Conservation (phyloP, 31 red algal species). For the Bonnemaisonia californica region DNA sequence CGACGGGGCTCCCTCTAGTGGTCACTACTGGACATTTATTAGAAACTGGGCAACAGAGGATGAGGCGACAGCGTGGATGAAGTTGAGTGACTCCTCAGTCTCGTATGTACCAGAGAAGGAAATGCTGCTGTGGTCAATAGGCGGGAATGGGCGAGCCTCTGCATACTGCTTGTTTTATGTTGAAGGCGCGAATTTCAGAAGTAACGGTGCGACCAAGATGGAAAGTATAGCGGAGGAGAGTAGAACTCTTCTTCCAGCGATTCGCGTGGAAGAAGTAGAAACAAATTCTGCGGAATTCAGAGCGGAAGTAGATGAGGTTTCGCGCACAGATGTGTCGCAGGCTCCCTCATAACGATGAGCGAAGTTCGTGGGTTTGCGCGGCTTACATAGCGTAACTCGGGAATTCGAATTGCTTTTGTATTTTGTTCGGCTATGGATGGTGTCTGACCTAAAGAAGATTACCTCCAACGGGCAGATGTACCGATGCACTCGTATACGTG, state of each 20-base stretch:
- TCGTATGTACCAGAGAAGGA: slow-evolving; percentile 71
- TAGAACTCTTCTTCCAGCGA: not conserved
- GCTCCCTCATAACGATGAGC: not conserved
- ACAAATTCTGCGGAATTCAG: not conserved
- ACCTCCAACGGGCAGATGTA: too few species aligned
- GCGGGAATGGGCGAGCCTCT: slow-evolving; percentile 72
- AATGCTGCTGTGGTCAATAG: slow-evolving; percentile 66
- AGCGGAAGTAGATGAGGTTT: not conserved
- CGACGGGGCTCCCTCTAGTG: slow-evolving; percentile 84
- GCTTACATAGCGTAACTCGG: too few species aligned
- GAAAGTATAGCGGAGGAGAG: not conserved
- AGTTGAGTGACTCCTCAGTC: slow-evolving; percentile 82
- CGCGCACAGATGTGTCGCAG: not conserved
- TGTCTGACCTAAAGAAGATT: too few species aligned
- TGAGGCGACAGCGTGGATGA: slow-evolving; percentile 55
- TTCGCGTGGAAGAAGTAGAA: not conserved
- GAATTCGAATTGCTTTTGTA: too few species aligned
- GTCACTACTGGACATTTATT: slow-evolving; percentile 95
- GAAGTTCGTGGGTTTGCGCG: too few species aligned
- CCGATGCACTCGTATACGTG: too few species aligned
- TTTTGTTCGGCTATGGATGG: too few species aligned
- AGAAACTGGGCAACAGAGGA: slow-evolving; percentile 43
- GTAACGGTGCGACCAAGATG: not conserved
- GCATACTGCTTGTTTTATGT: slow-evolving; percentile 92
- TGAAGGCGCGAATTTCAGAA: not conserved